These are phyloP conservation scores for Neurospora tetraspora DNA, from an alignment of 495 filamentous ascomycete genomes.

Conservation along the genomic window DNA sequence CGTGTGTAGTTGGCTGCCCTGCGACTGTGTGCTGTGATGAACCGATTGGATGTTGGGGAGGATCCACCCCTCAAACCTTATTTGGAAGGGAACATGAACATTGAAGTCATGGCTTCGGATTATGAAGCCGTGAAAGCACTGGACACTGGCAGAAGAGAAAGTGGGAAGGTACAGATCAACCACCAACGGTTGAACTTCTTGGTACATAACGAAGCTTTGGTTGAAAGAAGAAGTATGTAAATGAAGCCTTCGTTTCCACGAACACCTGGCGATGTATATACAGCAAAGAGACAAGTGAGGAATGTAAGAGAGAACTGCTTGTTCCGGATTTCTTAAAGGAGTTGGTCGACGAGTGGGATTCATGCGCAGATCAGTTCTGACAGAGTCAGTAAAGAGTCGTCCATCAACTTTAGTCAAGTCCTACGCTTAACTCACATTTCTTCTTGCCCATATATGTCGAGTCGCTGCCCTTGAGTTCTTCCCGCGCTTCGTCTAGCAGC, in stretches of 20 bases:
- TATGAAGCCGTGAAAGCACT: neutral
- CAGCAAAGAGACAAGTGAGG: neutral
- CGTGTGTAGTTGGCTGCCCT: neutral
- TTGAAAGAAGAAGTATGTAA: neutral
- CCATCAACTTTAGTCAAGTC: neutral
- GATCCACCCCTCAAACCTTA: neutral
- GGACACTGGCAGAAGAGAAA: neutral
- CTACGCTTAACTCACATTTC: constrained; percentile 16
- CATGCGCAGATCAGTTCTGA: neutral
- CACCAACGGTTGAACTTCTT: neutral
- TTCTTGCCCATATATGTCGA: constrained; percentile 54
- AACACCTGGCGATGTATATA: neutral
- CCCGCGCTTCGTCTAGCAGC: constrained; percentile 75
- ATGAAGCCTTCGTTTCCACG: neutral
- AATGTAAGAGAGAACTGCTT: neutral
- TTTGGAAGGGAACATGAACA: neutral
- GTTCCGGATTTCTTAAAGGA: neutral
- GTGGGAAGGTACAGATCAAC: neutral
- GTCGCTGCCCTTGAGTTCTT: constrained; percentile 73
- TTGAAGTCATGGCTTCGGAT: neutral
- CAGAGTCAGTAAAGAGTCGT: neutral
- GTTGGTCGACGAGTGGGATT: neutral
- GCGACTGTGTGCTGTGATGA: neutral
- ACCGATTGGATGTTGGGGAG: neutral
- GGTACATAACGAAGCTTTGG: neutral